Evolutionary conservation across 2,329 filamentous ascomycete species (phyloP).

Genomic region (Ceratocystis alfenasii): DNA sequence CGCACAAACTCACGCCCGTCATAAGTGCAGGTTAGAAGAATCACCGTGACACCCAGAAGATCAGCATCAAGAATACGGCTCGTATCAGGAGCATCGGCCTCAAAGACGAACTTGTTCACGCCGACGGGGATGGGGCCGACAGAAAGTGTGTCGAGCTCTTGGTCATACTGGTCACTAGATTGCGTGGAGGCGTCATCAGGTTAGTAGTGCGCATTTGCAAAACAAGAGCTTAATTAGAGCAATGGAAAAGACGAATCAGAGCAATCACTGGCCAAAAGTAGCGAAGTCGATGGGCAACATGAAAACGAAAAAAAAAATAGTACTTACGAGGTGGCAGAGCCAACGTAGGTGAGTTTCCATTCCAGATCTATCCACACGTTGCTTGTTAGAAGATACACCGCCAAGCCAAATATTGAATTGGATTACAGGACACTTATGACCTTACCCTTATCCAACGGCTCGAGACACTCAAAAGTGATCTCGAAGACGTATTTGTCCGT

Average conservation of each 20-base stretch:
- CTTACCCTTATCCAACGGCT: constrained; percentile 81
- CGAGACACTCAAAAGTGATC: constrained; percentile 96
- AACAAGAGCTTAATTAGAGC: constrained; percentile 23
- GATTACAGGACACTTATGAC: neutral
- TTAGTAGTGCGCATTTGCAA: constrained; percentile 19
- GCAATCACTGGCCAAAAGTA: neutral
- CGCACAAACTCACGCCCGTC: constrained; percentile 94
- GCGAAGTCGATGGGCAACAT: constrained; percentile 9
- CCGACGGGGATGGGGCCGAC: constrained; percentile 96
- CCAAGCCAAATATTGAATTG: neutral
- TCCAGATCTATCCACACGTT: constrained; percentile 59
- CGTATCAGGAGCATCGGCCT: constrained; percentile 84
- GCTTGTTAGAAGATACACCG: constrained; percentile 23
- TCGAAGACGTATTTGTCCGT: constrained; percentile 90
- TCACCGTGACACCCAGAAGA: constrained; percentile 92
- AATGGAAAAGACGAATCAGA: constrained; percentile 22
- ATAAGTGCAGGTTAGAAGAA: constrained; percentile 91
- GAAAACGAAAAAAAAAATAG: constrained; percentile 20
- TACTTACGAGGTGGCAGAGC: constrained; percentile 87
- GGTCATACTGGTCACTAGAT: constrained; percentile 80
- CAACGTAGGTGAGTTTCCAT: constrained; percentile 98
- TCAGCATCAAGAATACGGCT: constrained; percentile 86
- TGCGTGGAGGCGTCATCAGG: neutral
- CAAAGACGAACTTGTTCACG: constrained; percentile 97
- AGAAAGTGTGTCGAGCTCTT: constrained; percentile 92